Percentiles rank a stretch among this genome's conserved stretches.
phyloP scores from a whole-genome alignment of 2,329 filamentous ascomycete species.

The Chalaropsis ovoidea region DNA sequence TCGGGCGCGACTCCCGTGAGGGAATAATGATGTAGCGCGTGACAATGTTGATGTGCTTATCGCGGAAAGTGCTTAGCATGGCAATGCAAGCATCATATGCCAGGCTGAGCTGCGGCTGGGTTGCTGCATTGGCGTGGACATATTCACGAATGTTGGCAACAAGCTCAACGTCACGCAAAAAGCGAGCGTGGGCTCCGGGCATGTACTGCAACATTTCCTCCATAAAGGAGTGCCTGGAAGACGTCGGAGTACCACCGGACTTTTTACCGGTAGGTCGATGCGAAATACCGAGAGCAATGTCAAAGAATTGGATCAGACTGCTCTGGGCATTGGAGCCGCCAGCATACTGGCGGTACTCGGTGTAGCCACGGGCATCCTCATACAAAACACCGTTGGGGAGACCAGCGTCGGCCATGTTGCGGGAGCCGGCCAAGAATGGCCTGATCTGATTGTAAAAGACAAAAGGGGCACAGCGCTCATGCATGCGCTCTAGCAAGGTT shows the following conservation, averaged over 20 bases:
- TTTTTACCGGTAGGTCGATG: slow-evolving; percentile 75
- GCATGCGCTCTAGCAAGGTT: slow-evolving; percentile 71
- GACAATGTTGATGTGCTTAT: slow-evolving; percentile 94
- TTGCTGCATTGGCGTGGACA: slow-evolving; percentile 49
- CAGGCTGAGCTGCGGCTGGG: slow-evolving; percentile 57
- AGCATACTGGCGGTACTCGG: slow-evolving; percentile 70
- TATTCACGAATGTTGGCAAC: slow-evolving; percentile 83
- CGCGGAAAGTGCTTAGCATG: slow-evolving; percentile 59
- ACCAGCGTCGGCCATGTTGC: slow-evolving; percentile 94
- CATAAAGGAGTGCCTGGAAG: slow-evolving; percentile 74
- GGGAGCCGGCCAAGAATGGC: slow-evolving; percentile 91
- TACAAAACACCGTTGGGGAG: slow-evolving; percentile 81
- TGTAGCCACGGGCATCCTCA: slow-evolving; percentile 61
- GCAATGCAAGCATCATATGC: slow-evolving; percentile 86
- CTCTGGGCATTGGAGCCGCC: slow-evolving; percentile 96
- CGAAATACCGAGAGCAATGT: slow-evolving; percentile 78
- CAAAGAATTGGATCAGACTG: slow-evolving; percentile 95
- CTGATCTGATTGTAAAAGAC: slow-evolving; percentile 94
- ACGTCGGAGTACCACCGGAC: slow-evolving; percentile 34
- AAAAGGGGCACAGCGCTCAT: slow-evolving; percentile 87
- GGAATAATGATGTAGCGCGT: slow-evolving; percentile 91
- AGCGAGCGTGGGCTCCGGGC: slow-evolving; percentile 84
- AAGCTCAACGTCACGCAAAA: slow-evolving; percentile 66
- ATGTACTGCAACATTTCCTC: slow-evolving; percentile 96
- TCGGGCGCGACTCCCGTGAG: slow-evolving; percentile 61